Base-by-base conservation (phyloP, 1,284 basidiomycete species). In the Ceratobasidium sp. region DNA sequence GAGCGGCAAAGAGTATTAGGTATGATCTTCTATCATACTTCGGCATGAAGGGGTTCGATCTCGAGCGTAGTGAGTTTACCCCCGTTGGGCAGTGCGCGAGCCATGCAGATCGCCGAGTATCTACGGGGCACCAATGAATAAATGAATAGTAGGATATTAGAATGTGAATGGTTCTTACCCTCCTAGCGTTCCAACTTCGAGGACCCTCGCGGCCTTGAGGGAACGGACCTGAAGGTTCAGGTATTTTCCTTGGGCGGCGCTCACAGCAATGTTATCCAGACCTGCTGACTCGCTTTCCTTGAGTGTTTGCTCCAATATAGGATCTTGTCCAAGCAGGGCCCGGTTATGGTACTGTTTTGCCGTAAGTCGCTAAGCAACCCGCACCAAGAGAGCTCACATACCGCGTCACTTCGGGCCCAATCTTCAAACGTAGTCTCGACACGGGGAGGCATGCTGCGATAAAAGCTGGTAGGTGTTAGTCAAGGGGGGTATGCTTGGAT, bases 161-260 rank as follows among this genome's bases (percentile, higher is more conserved):
- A 57, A 43, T 28, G 48, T 21, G 48, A n/a, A n/a, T n/a, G 75
- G 52, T 39, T 79, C 83, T 69, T 76, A 87, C 86, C 87, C 88
- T 76, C 86, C 88, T 1, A 89, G 81, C 6, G 88, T 89, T 0
- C 88, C 88, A 59, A 90, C 83, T 76, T 89, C 88, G 41, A 89
- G 78, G 28, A 88, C 81, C 55, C 83, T 78, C 79, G 86, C 87
- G 61, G 85, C 87, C 6, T 80, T 76, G 65, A 86, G 80, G 0
- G 85, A 83, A 36, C 80, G 78, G 8, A 83, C 85, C 23, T 86
- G 75, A 4, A 89, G 82, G 73, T 85, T 80, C 60, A 89, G 76
- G 72, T 87, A 82, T 77, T 87, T 89, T 21, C 87, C 88, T 77
- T 89, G 87, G 0, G 85, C 82, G 4, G 83, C 77, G 65, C 83